A percentile compares a stretch with the other conserved stretches of the same genome.
Evolutionary conservation across 2,329 filamentous ascomycete species (phyloP).

Genomic region (Herpotrichia juniperi): DNA sequence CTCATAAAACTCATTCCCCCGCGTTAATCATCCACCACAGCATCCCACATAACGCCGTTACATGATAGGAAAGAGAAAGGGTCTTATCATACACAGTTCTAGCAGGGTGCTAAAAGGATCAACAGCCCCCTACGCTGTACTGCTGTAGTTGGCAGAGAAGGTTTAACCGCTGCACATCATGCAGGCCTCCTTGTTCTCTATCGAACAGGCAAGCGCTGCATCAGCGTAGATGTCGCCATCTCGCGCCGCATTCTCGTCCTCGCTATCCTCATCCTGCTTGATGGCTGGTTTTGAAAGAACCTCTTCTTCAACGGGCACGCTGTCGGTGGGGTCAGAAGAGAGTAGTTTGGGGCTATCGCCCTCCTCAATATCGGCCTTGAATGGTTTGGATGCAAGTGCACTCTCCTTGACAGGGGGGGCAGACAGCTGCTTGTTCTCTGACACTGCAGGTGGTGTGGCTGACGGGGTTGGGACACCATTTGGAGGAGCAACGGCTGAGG

Average conservation of each 20-base stretch:
- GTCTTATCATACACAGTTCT: constrained; percentile 8
- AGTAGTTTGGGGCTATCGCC: constrained; percentile 81
- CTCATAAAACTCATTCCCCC: constrained; percentile 24
- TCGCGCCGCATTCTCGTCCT: constrained; percentile 72
- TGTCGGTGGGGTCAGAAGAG: constrained; percentile 67
- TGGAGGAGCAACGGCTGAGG: constrained; percentile 37
- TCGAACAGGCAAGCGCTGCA: constrained; percentile 89
- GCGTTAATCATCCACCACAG: constrained; percentile 14
- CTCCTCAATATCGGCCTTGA: constrained; percentile 79
- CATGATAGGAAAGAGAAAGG: constrained; percentile 7
- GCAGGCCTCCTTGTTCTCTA: constrained; percentile 94
- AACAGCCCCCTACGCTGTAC: not conserved
- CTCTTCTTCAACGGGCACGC: constrained; percentile 66
- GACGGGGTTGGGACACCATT: constrained; percentile 74
- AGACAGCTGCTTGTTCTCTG: constrained; percentile 46
- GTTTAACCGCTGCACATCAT: constrained; percentile 93
- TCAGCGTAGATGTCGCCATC: constrained; percentile 96
- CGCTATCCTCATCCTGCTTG: constrained; percentile 74
- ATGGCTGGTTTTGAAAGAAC: constrained; percentile 62
- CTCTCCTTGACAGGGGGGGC: constrained; percentile 57
- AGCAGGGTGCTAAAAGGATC: too few species aligned
- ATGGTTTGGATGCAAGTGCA: constrained; percentile 67
- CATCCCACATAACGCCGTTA: constrained; percentile 16
- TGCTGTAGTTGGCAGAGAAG: not conserved
- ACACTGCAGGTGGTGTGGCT: constrained; percentile 66